Conservation (phyloP, 495 filamentous ascomycete species). For the Rhypophila decipiens region DNA sequence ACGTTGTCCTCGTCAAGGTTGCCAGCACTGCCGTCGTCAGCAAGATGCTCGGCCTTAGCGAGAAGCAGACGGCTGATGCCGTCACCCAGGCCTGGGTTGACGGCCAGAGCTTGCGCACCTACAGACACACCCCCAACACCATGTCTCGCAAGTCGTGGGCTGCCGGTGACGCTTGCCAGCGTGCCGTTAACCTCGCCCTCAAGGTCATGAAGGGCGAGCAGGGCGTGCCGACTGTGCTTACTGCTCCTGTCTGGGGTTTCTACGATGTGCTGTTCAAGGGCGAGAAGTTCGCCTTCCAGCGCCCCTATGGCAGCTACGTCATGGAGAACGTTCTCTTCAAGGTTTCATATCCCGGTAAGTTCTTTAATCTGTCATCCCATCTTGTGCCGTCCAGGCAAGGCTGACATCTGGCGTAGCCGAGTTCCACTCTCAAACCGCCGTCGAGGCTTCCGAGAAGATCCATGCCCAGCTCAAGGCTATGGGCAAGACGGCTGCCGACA, state of each 20-base stretch:
- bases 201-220: slow-evolving; percentile 91
- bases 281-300: slow-evolving; percentile 92
- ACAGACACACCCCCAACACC: slow-evolving; percentile 95
- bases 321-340: slow-evolving; percentile 99
- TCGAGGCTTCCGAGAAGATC: slow-evolving; percentile 86
- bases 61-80: slow-evolving; percentile 89
- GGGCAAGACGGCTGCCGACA: slow-evolving; percentile 91
- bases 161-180: slow-evolving; percentile 94
- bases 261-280: slow-evolving; percentile 97
- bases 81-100: slow-evolving; percentile 97
- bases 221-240: slow-evolving; percentile 86
- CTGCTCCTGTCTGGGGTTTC: slow-evolving; percentile 94
- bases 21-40: slow-evolving; percentile 90
- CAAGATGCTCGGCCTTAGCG: slow-evolving; percentile 84
- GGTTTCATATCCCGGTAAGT: slow-evolving; percentile 88
- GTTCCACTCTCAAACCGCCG: slow-evolving; percentile 98
- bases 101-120: slow-evolving; percentile 91
- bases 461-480: slow-evolving; percentile 70
- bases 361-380: neutral
- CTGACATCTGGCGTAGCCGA: slow-evolving; percentile 76
- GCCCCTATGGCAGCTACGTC: slow-evolving; percentile 93
- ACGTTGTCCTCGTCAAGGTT: slow-evolving; percentile 97
- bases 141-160: slow-evolving; percentile 99
- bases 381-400: no score
- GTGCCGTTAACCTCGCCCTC: slow-evolving; percentile 87